Evolutionary conservation across 2,329 filamentous ascomycete genomes (phyloP), one percentile per base, ranked within the genome.

Genomic region (Neonectria faginata): DNA sequence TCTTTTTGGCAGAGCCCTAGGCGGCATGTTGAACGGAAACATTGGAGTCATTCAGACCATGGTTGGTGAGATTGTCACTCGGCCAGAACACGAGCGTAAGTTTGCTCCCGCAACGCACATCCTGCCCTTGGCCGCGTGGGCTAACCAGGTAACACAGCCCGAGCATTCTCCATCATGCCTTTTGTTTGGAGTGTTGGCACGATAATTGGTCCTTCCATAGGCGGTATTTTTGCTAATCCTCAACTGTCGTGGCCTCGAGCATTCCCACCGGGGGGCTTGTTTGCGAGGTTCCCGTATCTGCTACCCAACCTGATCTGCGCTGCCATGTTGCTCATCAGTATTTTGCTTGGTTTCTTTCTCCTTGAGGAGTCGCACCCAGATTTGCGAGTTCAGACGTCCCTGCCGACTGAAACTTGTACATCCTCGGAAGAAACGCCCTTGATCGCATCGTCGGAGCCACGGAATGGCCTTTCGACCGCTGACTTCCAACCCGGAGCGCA

Each of bases 101-200:
- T 87, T n/a, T 52, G 45, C 11, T n/a, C 22, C 42, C 18, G 5
- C 53, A 25, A 41, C 14, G 11, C 27, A 3, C n/a, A 48, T 44
- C 22, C 11, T 42, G 7, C 14, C 27, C 2, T 18, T 20, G 11
- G 25, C 16, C 31, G 11, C 31, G 12, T 44, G 31, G 7, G 41
- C 64, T 69, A 54, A 64, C 45, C 41, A 25, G 39, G 29, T 31
- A 57, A 36, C 4, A 66, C 72, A 93, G 91, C 93, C 63, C 89
- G 91, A 66, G 94, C 94, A 29, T 97, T 94, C 77, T 89, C 93
- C 2, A 88, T 97, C 48, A 97, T 97, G 93, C 94, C 94, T 0
- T 97, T 97, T 75, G 91, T 97, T 8, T 97, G 94, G 94, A 91
- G 88, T 51, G 90, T 97, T 57, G 94, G 94, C 25, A 97, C 93